phyloP scores from a whole-genome alignment of 768 basidiomycete species.

The Arthromyces matolae region DNA sequence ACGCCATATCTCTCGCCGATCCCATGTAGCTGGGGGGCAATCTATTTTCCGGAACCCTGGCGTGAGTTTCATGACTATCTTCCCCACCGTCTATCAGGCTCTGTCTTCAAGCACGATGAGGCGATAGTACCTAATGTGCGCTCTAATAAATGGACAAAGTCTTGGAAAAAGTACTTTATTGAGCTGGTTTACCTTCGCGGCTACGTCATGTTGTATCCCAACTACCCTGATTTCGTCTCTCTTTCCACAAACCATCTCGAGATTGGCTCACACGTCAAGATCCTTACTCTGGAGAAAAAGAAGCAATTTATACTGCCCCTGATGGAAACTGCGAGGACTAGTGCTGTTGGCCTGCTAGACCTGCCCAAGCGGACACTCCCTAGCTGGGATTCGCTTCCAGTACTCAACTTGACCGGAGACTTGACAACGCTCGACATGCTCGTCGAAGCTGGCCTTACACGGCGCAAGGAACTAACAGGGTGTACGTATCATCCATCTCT shows the following conservation, averaged over 20 bases:
- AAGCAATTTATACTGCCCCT: slow-evolving; percentile 67
- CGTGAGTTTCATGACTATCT: slow-evolving; percentile 82
- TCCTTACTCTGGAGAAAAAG: slow-evolving; percentile 54
- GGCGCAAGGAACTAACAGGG: slow-evolving; percentile 31
- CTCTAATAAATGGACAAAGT: slow-evolving; percentile 76
- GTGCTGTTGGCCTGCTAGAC: slow-evolving; percentile 42
- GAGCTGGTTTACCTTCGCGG: slow-evolving; percentile 79
- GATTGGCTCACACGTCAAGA: slow-evolving; percentile 74
- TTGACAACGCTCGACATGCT: slow-evolving; percentile 35
- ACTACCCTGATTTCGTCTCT: slow-evolving; percentile 66
- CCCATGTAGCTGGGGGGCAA: slow-evolving; percentile 89
- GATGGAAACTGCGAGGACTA: slow-evolving; percentile 36
- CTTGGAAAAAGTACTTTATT: slow-evolving; percentile 90
- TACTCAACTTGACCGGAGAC: slow-evolving; percentile 63
- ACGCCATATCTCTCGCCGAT: slow-evolving; percentile 83
- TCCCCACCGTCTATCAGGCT: slow-evolving; percentile 60
- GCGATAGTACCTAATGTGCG: slow-evolving; percentile 70
- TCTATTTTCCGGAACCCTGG: slow-evolving; percentile 90
- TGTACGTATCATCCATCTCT: slow-evolving; percentile 23
- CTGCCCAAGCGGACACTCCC: slow-evolving; percentile 56
- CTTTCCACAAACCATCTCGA: slow-evolving; percentile 91
- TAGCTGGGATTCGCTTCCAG: slow-evolving; percentile 51
- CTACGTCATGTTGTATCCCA: slow-evolving; percentile 88
- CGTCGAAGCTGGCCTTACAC: slow-evolving; percentile 27
- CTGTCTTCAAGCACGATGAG: slow-evolving; percentile 33